Percentiles rank a stretch among this genome's conserved stretches.
These are phyloP conservation scores for Moniliophthora roreri DNA, from an alignment of 1,284 basidiomycete species.

Conservation along the genomic window DNA sequence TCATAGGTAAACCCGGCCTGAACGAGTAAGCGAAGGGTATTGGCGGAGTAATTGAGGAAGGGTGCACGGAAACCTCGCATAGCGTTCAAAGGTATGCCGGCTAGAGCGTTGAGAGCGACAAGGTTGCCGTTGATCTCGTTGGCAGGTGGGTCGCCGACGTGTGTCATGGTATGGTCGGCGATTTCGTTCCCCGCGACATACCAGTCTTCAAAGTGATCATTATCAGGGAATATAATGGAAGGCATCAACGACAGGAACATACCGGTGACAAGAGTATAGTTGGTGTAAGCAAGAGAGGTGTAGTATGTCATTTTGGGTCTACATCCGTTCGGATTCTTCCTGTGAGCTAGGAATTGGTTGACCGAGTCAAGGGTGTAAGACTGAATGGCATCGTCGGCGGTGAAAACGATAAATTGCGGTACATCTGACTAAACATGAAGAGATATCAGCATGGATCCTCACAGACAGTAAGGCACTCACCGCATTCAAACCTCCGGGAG, in stretches of 20 bases:
- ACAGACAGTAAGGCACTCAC: slow-evolving; percentile 38
- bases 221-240: too few species aligned
- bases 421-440: slow-evolving; percentile 47
- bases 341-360: slow-evolving; percentile 74
- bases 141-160: slow-evolving; percentile 61
- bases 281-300: slow-evolving; percentile 73
- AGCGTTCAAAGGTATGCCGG: slow-evolving; percentile 72
- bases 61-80: slow-evolving; percentile 81
- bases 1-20: slow-evolving; percentile 74
- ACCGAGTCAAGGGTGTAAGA: slow-evolving; percentile 71
- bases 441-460: slow-evolving; percentile 6
- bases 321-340: slow-evolving; percentile 86
- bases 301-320: slow-evolving; percentile 74
- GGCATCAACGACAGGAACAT: slow-evolving; percentile 12
- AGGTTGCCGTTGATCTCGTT: slow-evolving; percentile 80
- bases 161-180: slow-evolving; percentile 89
- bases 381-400: slow-evolving; percentile 74
- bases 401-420: slow-evolving; percentile 72
- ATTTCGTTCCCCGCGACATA: slow-evolving; percentile 85
- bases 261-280: slow-evolving; percentile 76
- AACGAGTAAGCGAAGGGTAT: slow-evolving; percentile 60
- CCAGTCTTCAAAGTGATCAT: too few species aligned
- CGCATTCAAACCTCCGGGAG: slow-evolving; percentile 66
- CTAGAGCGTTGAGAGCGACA: slow-evolving; percentile 76
- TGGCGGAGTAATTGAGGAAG: slow-evolving; percentile 67